Base-by-base conservation (phyloP, 768 basidiomycete species). In the Tylopilus cervinicoccineus region DNA sequence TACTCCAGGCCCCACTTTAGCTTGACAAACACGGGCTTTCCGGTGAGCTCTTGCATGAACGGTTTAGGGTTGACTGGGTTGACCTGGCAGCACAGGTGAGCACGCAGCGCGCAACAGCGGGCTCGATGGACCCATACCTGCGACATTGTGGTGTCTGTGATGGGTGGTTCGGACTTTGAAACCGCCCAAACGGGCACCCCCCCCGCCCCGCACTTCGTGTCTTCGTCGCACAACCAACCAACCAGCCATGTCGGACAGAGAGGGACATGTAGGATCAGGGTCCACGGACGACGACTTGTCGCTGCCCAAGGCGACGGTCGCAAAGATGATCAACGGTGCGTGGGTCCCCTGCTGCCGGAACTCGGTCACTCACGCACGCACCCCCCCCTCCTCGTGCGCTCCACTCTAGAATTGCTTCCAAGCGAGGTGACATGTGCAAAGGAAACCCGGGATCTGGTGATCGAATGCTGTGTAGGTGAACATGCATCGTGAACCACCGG, bases 1-100 rank as follows among this genome's bases (percentile, higher is more conserved):
- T 98, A 98, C 65, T 98, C 93, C 43, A 97, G 78, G 53, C 96
- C 96, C 96, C 96, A 99, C 75, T 99, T 99, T 63, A 99, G 81
- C 51, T 83, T 82, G 54, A 98, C 96, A 63, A 84, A 89, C 38
- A 98, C 91, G 32, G 88, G 86, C 76, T 99, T 97, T 54, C 96
- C 96, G 23, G 96, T 97, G 57, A 98, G 84, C 68, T 96, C 94
- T 73, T 97, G 93, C 62, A 99, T 79, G 75, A 98, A 98, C 6
- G 96, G 96, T 73, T 98, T 98, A 19, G 96, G 96, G 72, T 99
- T 99, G 62, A 98, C 92, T 57, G 94, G 94, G 61, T 84, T 83
- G 63, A 89, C 85, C 86, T 88, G 65, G 14, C 29, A 20, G 57
- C 31, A n/a, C 5, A 14, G 32, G 45, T 56, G 38, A 61, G 40